These are phyloP conservation scores for Pharnaceum exiguum DNA, from an alignment of 148 eudicot species.

Conservation along the genomic window DNA sequence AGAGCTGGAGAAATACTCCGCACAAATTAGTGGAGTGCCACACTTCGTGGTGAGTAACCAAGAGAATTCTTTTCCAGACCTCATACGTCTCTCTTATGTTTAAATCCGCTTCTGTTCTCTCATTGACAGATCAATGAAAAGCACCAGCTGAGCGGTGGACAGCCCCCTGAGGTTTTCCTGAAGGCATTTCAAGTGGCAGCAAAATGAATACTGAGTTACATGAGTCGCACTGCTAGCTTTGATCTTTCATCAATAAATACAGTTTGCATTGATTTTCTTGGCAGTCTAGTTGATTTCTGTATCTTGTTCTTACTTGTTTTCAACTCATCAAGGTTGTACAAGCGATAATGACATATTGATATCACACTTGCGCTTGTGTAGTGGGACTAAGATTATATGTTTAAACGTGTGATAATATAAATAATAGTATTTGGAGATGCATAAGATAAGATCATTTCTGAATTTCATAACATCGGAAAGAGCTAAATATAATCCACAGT, in stretches of 20 bases:
- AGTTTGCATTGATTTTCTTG: too few species aligned
- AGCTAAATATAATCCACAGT: neutral
- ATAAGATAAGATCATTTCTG: too few species aligned
- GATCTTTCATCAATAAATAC: too few species aligned
- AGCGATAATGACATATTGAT: too few species aligned
- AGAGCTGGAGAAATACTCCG: slow-evolving; percentile 60
- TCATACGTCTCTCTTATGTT: neutral
- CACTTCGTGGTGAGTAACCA: slow-evolving; percentile 46
- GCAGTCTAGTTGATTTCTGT: too few species aligned
- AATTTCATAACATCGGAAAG: neutral
- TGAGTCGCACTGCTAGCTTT: too few species aligned
- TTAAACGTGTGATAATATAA: too few species aligned
- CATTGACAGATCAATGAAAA: slow-evolving; percentile 69
- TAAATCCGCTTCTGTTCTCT: neutral
- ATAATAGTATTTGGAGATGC: too few species aligned
- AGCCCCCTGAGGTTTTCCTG: slow-evolving; percentile 66
- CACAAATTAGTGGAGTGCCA: slow-evolving; percentile 64
- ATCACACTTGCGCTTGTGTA: too few species aligned
- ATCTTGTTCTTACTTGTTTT: too few species aligned
- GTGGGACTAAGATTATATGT: too few species aligned
- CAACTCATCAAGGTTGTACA: too few species aligned
- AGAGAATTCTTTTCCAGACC: neutral
- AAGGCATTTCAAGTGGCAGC: slow-evolving; percentile 58
- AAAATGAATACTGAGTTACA: neutral
- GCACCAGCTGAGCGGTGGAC: slow-evolving; percentile 72